Evolutionary conservation across 805 yeast genomes (phyloP).

Genomic region (Wickerhamiella domercqiae): DNA sequence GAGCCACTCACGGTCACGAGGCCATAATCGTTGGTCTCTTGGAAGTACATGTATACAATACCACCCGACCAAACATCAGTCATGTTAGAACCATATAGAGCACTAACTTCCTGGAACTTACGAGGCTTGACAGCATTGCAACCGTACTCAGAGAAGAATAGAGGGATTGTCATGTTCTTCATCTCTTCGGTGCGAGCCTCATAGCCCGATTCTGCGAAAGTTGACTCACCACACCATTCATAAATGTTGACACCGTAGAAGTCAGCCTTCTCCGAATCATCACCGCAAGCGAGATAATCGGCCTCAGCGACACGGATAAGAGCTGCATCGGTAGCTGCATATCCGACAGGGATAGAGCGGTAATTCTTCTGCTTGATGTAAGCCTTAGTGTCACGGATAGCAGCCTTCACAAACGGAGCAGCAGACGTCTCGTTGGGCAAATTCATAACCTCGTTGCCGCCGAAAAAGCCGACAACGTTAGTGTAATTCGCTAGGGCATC

Average conservation of each 20-base stretch:
- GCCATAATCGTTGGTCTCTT: conserved; percentile 74
- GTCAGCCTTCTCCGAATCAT: conserved; percentile 38
- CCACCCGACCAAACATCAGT: conserved; percentile 91
- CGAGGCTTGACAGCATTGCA: conserved; percentile 66
- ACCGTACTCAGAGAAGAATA: conserved; percentile 81
- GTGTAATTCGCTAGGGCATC: conserved; percentile 64
- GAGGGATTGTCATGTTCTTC: conserved; percentile 56
- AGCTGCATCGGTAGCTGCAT: conserved; percentile 79
- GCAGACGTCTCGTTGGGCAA: conserved; percentile 68
- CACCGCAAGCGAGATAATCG: conserved; percentile 75
- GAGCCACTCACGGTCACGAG: conserved; percentile 42
- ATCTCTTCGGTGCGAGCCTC: conserved; percentile 56
- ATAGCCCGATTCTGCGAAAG: conserved; percentile 51
- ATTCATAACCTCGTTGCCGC: conserved; percentile 94
- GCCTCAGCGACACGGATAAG: conserved; percentile 68
- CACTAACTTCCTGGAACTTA: conserved; percentile 56
- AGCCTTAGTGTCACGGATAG: conserved; percentile 72
- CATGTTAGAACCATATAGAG: conserved; percentile 55
- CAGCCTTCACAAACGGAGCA: conserved; percentile 91
- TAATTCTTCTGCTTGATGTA: conserved; percentile 54
- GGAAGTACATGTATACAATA: conserved; percentile 79
- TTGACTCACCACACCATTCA: conserved; percentile 69
- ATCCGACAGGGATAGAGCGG: conserved; percentile 82
- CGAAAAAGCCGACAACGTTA: conserved; percentile 85
- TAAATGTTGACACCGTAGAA: conserved; percentile 78